These are phyloP conservation scores for Barnettozyma wickerhamii DNA, from an alignment of 805 yeast species.

Conservation along the genomic window DNA sequence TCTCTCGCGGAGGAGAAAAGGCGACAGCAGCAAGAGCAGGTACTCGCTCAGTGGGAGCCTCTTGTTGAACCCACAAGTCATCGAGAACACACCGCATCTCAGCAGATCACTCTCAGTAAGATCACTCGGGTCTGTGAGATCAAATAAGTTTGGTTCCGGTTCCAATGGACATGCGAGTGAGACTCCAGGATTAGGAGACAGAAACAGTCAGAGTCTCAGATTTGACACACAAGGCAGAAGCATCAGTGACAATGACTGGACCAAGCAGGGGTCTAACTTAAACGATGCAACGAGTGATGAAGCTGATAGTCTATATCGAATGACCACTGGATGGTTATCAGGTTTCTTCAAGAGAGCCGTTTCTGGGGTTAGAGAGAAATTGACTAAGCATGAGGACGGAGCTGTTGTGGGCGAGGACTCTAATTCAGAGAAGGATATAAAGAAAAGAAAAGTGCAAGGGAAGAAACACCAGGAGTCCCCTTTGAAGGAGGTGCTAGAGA, in stretches of 20 bases:
- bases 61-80: slow-evolving; percentile 5
- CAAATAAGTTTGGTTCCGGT: background rate
- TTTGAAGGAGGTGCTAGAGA: slow-evolving; percentile 12
- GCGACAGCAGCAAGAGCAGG: background rate
- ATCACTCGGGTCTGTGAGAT: background rate
- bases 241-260: slow-evolving; percentile 13
- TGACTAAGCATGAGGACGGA: background rate
- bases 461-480: background rate
- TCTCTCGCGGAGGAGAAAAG: slow-evolving; percentile 9
- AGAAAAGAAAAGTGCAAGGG: slow-evolving; percentile 12
- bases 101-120: slow-evolving; percentile 3
- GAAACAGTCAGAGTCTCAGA: too few relatives aligned
- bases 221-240: background rate
- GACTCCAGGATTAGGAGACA: too few relatives aligned
- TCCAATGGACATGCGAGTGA: too few relatives aligned
- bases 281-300: slow-evolving; percentile 19
- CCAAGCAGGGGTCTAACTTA: slow-evolving; percentile 1
- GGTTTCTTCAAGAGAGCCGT: slow-evolving; percentile 1
- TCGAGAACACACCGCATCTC: slow-evolving; percentile 7
- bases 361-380: background rate
- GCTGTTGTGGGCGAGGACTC: slow-evolving; percentile 3
- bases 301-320: slow-evolving; percentile 4
- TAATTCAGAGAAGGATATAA: slow-evolving; percentile 5
- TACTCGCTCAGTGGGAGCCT: slow-evolving; percentile 1
- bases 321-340: slow-evolving; percentile 1